Evolutionary conservation across 768 basidiomycete species (phyloP), one percentile per base, ranked within the genome.

Genomic region (Gautieria morchelliformis): DNA sequence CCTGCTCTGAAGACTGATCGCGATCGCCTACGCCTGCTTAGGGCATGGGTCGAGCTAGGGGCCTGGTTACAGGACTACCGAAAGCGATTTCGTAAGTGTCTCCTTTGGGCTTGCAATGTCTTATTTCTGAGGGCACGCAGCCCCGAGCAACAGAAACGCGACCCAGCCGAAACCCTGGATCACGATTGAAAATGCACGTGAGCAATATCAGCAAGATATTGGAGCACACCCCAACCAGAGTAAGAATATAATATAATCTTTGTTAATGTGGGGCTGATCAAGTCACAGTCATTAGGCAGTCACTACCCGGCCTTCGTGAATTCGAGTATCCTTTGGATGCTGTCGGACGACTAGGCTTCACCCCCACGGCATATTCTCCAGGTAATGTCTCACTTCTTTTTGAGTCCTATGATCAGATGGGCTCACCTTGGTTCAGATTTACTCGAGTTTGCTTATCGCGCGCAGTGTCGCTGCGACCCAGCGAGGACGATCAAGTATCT

Each of bases 401-500:
- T 37, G 35, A 5, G 10, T 37, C 14, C 35, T 37, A 35, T 35
- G 9, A 37, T 37, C 35, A 3, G 14, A 37, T 49, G 52, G 37
- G 60, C 14, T 15, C 12, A 37, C 59, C 19, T 59, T 47, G 48
- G 46, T 27, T 19, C 62, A 92, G 89, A 86, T 22, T 72, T 89
- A 12, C 75, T 93, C 53, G 72, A 73, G n/a, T 91, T 89, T 66
- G 88, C 83, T 1, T 93, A 92, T 64, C 69, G 84, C 56, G 84
- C 87, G 0, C 88, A 92, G 68, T 86, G 82, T 65, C 85, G 88
- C 59, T 93, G 90, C 68, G 83, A 91, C 63, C 87, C 88, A 32
- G 71, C 69, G 3, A 70, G 75, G 39, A 90, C 88, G 0, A 61
- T 81, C 4, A 66, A 70, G 14, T 86, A 89, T 67, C 90, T 88